Evolutionary conservation across 768 basidiomycete species (phyloP).

Genomic region (Galerina sulciceps): DNA sequence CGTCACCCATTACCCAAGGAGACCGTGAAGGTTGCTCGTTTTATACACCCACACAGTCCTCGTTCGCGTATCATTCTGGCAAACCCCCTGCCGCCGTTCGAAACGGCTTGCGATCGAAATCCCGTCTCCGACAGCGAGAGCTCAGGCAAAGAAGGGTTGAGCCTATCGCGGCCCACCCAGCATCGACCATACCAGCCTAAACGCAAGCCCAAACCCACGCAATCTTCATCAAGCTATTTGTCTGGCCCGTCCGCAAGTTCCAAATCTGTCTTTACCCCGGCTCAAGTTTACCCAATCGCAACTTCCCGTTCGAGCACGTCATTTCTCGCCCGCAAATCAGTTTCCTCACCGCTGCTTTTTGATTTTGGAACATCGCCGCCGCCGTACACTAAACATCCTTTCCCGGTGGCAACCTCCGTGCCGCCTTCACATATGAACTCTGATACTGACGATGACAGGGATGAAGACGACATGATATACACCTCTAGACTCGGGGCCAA

Average conservation of each 20-base stretch:
- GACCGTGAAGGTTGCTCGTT: not conserved
- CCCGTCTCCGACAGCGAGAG: not conserved
- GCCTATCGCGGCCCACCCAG: not conserved
- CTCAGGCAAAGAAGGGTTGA: conserved; percentile 1
- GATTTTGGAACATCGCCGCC: conserved; percentile 11
- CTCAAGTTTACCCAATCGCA: conserved; percentile 25
- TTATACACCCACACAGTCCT: not conserved
- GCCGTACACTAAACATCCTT: conserved; percentile 11
- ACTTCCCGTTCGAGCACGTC: conserved; percentile 15
- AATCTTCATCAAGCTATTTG: conserved; percentile 17
- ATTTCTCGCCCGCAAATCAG: conserved; percentile 16
- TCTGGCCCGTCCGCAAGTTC: conserved; percentile 4
- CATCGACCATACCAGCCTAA: not conserved
- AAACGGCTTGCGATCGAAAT: conserved; percentile 1
- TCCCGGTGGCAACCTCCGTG: not conserved
- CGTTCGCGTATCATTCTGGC: not conserved
- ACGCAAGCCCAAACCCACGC: conserved; percentile 13
- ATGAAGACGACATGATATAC: conserved; percentile 36
- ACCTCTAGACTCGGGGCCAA: conserved; percentile 26
- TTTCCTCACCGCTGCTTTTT: conserved; percentile 24
- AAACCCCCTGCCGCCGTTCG: not conserved
- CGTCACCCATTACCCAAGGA: conserved; percentile 3
- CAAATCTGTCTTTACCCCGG: conserved; percentile 20
- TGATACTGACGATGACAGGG: conserved; percentile 39
- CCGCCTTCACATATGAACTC: conserved; percentile 9